Base-by-base conservation (phyloP, 2,329 filamentous ascomycete species). In the Mycosphaerelloides madeirae region DNA sequence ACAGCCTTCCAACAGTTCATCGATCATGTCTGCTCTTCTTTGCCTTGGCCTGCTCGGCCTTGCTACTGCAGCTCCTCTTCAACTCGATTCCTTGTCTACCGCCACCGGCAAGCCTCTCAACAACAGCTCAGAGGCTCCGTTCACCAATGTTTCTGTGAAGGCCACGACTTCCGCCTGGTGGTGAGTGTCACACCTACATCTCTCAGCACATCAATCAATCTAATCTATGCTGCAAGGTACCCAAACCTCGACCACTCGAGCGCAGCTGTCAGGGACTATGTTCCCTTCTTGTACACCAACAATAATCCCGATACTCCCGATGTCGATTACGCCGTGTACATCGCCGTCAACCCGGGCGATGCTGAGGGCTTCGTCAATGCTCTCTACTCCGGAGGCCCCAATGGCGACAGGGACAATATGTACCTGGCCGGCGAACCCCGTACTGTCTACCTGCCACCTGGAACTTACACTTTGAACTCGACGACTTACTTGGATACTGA, bases 401-500 rank as follows among this genome's bases (percentile, higher is more conserved):
- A 51, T 20, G 48, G 48, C 19, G 29, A 41, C 13, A 22, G 46
- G 13, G 37, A 42, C 36, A 46, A 49, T 29, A 39, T 42, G 18
- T 49, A 29, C 31, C 22, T 52, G 9, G 49, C 51, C 7, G 51
- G 45, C 13, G 35, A 49, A 32, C 90, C 90, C 1, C 89, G 87
- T 16, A 40, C 44, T 3, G 41, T 58, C 3, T 58, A 52, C 20
- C 36, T 58, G 12, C 44, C 54, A 9, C 44, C 43, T 6, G 54
- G 55, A 28, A 58, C 52, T 11, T 58, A 58, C 32, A 60, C 85
- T 16, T 81, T 95, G 55, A 87, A 81, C 61, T 75, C 74, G 58
- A 86, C 89, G 19, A 79, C 95, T 53, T 68, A 88, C 35, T 83
- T 87, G 62, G 84, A 83, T 66, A 95, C 95, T 74, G 95, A 95